Evolutionary conservation across 768 basidiomycete genomes (phyloP).

Genomic region (Auricularia heimuer): DNA sequence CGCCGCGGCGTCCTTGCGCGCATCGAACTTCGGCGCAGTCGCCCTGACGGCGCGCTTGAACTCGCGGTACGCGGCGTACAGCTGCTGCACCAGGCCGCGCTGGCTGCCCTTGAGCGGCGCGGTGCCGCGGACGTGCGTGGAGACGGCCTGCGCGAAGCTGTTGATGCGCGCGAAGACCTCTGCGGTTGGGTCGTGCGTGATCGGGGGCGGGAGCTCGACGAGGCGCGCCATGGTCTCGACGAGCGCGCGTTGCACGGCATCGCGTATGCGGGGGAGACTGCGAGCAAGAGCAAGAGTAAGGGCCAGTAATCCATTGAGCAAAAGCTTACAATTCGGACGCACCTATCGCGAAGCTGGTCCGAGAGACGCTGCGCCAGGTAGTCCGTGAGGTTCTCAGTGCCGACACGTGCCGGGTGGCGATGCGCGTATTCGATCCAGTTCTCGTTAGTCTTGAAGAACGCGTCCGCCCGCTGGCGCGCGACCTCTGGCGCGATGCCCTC

Average conservation of each 20-base stretch:
- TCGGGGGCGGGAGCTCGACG: neutral
- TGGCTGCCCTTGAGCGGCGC: neutral
- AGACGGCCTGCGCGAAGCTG: neutral
- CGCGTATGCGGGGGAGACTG: neutral
- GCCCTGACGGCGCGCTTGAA: neutral
- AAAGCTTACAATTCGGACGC: neutral
- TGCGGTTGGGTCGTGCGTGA: neutral
- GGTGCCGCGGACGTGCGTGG: neutral
- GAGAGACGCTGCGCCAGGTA: slow-evolving; percentile 52
- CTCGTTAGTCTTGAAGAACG: slow-evolving; percentile 34
- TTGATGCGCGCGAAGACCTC: neutral
- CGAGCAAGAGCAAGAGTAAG: neutral
- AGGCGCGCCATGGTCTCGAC: neutral
- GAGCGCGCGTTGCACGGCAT: neutral
- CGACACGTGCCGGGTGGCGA: slow-evolving; percentile 18
- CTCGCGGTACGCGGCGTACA: neutral
- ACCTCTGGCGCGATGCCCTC: slow-evolving; percentile 46
- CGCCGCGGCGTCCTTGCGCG: neutral
- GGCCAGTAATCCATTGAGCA: neutral
- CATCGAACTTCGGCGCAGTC: neutral
- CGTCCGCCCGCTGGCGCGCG: slow-evolving; percentile 46
- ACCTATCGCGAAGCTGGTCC: slow-evolving; percentile 55
- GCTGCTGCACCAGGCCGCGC: neutral
- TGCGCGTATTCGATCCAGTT: neutral
- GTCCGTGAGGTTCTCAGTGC: slow-evolving; percentile 47